Conservation (phyloP, 345 rosid genomes). For the Jatropha curcas region DNA sequence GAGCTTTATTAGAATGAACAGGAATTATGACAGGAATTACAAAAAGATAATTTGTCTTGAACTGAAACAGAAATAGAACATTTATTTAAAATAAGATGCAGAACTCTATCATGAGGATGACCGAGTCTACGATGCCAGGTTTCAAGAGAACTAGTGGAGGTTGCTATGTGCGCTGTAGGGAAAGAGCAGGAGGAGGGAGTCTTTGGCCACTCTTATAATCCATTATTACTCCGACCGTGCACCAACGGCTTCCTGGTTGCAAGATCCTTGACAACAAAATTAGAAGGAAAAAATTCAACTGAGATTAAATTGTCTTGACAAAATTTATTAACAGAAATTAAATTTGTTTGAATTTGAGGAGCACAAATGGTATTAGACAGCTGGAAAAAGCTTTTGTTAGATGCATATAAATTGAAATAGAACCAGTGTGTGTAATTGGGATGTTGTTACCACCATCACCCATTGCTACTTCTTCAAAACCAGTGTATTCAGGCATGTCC, state of each 20-base stretch:
- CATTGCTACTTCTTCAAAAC: background rate
- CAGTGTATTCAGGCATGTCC: background rate
- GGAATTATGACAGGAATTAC: background rate
- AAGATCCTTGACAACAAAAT: background rate
- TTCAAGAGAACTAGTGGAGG: background rate
- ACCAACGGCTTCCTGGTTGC: background rate
- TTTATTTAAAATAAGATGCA: background rate
- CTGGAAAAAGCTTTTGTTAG: background rate
- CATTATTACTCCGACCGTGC: background rate
- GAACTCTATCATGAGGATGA: slow-evolving; percentile 4
- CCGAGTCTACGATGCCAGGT: background rate
- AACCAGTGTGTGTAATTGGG: slow-evolving; percentile 7
- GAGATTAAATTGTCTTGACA: background rate
- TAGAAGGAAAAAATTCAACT: background rate
- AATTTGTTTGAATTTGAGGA: background rate
- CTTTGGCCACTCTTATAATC: background rate
- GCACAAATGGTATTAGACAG: background rate
- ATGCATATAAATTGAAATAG: background rate
- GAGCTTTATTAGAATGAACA: slow-evolving; percentile 7
- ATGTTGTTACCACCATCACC: slow-evolving; percentile 11
- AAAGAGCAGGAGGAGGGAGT: background rate
- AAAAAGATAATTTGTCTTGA: background rate
- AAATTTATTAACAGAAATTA: background rate
- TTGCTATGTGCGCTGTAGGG: background rate
- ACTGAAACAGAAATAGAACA: background rate